Evolutionary conservation across 2,329 filamentous ascomycete genomes (phyloP).

Genomic region (Claviceps pazoutovae): DNA sequence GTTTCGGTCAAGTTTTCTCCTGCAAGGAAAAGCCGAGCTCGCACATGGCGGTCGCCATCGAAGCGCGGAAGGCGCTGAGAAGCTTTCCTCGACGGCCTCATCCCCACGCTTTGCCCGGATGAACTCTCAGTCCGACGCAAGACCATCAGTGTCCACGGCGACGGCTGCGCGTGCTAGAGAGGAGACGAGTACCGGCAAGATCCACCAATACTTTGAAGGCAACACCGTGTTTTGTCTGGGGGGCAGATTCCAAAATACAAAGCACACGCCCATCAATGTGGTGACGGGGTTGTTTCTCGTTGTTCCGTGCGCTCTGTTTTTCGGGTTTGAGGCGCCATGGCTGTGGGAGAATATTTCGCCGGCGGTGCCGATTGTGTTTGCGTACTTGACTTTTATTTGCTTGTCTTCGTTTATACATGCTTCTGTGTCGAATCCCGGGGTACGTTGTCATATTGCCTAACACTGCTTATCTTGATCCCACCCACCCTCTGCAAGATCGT

Average conservation of each 20-base stretch:
- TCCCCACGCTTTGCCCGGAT: slow-evolving; percentile 49
- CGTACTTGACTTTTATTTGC: slow-evolving; percentile 80
- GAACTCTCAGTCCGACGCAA: slow-evolving; percentile 20
- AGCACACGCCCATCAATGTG: slow-evolving; percentile 77
- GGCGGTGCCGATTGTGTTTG: slow-evolving; percentile 78
- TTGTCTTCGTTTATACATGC: slow-evolving; percentile 90
- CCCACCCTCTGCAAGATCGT: background rate
- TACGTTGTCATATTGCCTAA: slow-evolving; percentile 33
- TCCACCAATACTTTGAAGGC: slow-evolving; percentile 86
- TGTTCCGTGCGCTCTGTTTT: slow-evolving; percentile 69
- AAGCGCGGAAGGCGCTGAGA: slow-evolving; percentile 57
- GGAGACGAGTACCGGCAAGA: slow-evolving; percentile 39
- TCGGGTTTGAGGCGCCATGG: slow-evolving; percentile 71
- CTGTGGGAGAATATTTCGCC: slow-evolving; percentile 78
- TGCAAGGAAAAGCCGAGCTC: slow-evolving; percentile 42
- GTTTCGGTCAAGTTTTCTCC: slow-evolving; percentile 61
- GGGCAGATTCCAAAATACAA: slow-evolving; percentile 77
- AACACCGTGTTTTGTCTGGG: slow-evolving; percentile 84
- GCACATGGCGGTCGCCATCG: slow-evolving; percentile 35
- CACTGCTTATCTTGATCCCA: background rate
- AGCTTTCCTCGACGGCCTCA: slow-evolving; percentile 67
- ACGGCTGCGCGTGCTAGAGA: slow-evolving; percentile 6
- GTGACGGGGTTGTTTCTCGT: slow-evolving; percentile 71
- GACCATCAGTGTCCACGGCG: slow-evolving; percentile 1
- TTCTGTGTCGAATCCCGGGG: slow-evolving; percentile 81